Evolutionary conservation across 1,284 basidiomycete genomes (phyloP).

Genomic region (Ceratobasidium sp.): DNA sequence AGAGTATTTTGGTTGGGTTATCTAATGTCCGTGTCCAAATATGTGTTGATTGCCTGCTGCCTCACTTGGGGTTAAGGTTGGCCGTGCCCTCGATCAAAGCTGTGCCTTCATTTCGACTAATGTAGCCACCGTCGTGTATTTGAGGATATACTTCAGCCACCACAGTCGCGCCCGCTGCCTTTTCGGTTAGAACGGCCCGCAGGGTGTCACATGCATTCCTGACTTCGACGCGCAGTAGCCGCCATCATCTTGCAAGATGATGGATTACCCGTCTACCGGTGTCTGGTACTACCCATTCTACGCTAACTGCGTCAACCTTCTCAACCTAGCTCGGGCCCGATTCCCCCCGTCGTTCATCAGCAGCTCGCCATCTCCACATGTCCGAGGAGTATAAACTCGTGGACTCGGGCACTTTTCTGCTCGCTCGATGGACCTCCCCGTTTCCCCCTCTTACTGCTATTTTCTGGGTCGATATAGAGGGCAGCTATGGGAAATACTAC

Average conservation of each 20-base stretch:
- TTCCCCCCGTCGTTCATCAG: background rate
- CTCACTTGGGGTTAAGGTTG: conserved; percentile 22
- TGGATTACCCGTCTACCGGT: background rate
- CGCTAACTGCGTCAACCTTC: background rate
- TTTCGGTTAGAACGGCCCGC: background rate
- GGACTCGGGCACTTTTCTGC: background rate
- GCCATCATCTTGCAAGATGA: background rate
- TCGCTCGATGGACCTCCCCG: background rate
- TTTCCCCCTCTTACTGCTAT: background rate
- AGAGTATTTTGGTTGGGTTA: conserved; percentile 2
- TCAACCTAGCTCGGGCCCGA: background rate
- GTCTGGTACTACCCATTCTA: background rate
- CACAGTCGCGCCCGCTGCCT: background rate
- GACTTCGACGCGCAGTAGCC: background rate
- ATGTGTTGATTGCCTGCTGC: background rate
- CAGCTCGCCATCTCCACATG: background rate
- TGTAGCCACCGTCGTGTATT: background rate
- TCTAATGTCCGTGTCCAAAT: too few relatives aligned
- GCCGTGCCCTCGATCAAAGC: conserved; percentile 4
- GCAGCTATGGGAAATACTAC: conserved; percentile 8
- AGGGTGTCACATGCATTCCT: background rate
- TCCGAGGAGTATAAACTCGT: background rate
- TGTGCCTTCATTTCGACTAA: conserved; percentile 5
- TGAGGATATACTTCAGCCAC: background rate
- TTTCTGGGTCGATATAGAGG: background rate